These are phyloP conservation scores for Russula compacta DNA, from an alignment of 768 basidiomycete genomes.

Conservation along the genomic window DNA sequence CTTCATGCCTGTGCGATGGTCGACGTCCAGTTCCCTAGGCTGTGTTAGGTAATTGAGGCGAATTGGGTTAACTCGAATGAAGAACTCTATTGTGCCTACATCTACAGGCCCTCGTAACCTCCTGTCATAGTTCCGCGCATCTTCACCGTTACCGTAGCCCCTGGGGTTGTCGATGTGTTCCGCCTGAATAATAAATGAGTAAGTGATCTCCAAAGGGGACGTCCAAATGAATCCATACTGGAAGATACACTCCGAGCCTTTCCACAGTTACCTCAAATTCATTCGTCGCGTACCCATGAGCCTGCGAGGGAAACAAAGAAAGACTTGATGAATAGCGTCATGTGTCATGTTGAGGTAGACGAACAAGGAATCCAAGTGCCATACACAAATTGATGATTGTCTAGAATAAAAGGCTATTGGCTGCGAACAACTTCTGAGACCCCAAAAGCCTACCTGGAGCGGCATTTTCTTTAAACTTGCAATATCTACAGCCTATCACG, in stretches of 20 bases:
- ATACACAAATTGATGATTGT: conserved; percentile 85
- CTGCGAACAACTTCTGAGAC: not conserved
- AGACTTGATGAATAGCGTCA: not conserved
- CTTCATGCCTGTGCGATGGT: conserved; percentile 85
- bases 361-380: conserved; percentile 82
- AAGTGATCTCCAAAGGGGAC: not conserved
- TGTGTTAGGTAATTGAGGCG: conserved; percentile 22
- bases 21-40: conserved; percentile 79
- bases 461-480: conserved; percentile 66
- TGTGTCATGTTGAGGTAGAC: conserved; percentile 12
- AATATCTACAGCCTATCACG: conserved; percentile 67
- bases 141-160: conserved; percentile 78
- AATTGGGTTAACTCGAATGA: not conserved
- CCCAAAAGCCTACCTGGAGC: conserved; percentile 40
- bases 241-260: conserved; percentile 77
- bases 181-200: conserved; percentile 31
- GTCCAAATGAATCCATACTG: conserved; percentile 35
- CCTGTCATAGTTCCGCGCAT: conserved; percentile 70
- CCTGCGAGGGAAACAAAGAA: conserved; percentile 30
- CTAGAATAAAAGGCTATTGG: conserved; percentile 28
- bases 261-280: conserved; percentile 84
- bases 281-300: conserved; percentile 70
- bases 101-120: conserved; percentile 76
- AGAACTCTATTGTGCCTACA: conserved; percentile 30
- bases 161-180: conserved; percentile 94